Evolutionary conservation across 2,329 filamentous ascomycete genomes (phyloP).

Genomic region (Colletotrichum lindemuthianum): DNA sequence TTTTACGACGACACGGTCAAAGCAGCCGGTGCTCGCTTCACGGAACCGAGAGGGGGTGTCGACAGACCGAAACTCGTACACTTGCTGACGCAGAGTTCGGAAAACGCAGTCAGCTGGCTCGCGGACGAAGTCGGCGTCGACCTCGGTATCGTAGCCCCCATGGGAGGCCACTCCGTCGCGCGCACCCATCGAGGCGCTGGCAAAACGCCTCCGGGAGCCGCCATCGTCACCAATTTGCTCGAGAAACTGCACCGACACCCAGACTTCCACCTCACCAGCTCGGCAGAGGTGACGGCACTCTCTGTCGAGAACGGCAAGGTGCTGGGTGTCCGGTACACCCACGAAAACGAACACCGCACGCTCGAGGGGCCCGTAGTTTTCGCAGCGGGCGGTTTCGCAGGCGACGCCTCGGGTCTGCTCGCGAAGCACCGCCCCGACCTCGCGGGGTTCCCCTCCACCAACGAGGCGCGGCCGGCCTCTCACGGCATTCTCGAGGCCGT

Average conservation of each 20-base stretch:
- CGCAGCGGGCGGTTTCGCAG: conserved; percentile 70
- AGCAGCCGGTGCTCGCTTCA: conserved; percentile 61
- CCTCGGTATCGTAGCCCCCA: conserved; percentile 64
- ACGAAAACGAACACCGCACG: conserved; percentile 47
- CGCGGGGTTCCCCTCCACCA: conserved; percentile 68
- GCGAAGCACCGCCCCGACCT: conserved; percentile 68
- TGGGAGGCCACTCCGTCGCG: conserved; percentile 67
- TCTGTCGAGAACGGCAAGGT: conserved; percentile 50
- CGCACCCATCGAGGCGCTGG: conserved; percentile 68
- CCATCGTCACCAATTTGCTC: conserved; percentile 66
- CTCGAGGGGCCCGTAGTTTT: conserved; percentile 67
- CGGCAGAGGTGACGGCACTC: conserved; percentile 63
- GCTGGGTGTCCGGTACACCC: conserved; percentile 61
- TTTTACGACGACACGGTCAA: conserved; percentile 67
- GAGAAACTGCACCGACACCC: conserved; percentile 58
- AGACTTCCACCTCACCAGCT: conserved; percentile 62
- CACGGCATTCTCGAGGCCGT: conserved; percentile 54
- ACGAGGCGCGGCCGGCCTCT: conserved; percentile 66
- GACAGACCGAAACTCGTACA: conserved; percentile 57
- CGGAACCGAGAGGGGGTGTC: conserved; percentile 38
- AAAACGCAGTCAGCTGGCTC: conserved; percentile 65
- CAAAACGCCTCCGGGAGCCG: conserved; percentile 65
- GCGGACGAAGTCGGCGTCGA: conserved; percentile 66
- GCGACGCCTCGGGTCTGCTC: conserved; percentile 67
- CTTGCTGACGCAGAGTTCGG: conserved; percentile 59